Evolutionary conservation across 306 rosid genomes (phyloP).

Genomic region (Prunus mira): DNA sequence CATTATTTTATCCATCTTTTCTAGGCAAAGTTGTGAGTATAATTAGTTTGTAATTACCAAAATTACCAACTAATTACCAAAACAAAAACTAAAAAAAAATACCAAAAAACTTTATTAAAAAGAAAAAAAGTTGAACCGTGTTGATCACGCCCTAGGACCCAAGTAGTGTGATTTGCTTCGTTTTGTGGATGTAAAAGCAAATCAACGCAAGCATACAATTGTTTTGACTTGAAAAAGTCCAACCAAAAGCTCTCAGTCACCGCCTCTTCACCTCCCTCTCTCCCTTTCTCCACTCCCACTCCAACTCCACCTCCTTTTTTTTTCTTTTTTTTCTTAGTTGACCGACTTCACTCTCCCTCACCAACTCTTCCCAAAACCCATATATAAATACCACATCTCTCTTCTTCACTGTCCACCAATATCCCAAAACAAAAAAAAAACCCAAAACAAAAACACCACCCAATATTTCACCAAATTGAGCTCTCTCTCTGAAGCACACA

Average conservation of each 20-base stretch:
- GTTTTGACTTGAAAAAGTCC: slow-evolving; percentile 69
- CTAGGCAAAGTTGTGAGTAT: too few relatives aligned
- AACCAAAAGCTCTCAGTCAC: slow-evolving; percentile 12
- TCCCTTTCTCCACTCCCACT: slow-evolving; percentile 18
- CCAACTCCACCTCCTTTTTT: slow-evolving; percentile 7
- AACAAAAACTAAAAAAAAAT: too few relatives aligned
- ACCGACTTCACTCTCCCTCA: slow-evolving; percentile 64
- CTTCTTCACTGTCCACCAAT: not conserved
- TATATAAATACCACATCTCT: not conserved
- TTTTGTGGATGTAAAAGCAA: not conserved
- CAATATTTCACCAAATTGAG: not conserved
- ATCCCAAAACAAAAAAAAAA: not conserved
- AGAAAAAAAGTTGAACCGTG: not conserved
- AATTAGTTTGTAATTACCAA: too few relatives aligned
- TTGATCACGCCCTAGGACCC: slow-evolving; percentile 1
- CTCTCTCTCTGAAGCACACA: too few relatives aligned
- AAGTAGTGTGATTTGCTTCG: not conserved
- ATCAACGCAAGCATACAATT: slow-evolving; percentile 2
- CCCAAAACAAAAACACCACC: not conserved
- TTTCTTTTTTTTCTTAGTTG: slow-evolving; percentile 40
- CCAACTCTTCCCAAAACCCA: slow-evolving; percentile 10
- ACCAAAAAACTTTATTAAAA: too few relatives aligned
- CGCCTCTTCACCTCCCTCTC: not conserved
- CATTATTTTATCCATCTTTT: not conserved
- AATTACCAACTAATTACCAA: too few relatives aligned